These are phyloP conservation scores for Graphilbum sp. DNA, from an alignment of 2,329 filamentous ascomycete species.

Conservation along the genomic window DNA sequence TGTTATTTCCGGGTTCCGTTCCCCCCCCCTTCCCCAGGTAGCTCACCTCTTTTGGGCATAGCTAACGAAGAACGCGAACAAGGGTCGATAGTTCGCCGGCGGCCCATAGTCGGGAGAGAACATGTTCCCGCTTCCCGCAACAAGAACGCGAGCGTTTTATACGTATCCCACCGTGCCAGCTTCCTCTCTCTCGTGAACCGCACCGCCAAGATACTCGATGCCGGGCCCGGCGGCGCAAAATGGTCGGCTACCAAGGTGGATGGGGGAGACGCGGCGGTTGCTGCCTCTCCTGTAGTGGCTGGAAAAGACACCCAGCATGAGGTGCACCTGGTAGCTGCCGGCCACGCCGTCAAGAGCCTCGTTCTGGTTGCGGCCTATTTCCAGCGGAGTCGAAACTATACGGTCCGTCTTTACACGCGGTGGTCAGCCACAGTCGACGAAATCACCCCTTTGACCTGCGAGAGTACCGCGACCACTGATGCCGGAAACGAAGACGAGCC, in stretches of 20 bases:
- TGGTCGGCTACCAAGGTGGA: constrained; percentile 29
- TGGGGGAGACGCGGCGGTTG: constrained; percentile 28
- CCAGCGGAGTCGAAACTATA: constrained; percentile 40
- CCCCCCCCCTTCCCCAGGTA: too few species aligned
- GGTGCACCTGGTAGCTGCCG: constrained; percentile 35
- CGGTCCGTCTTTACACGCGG: constrained; percentile 42
- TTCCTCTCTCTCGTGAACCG: constrained; percentile 54
- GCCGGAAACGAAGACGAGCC: not conserved
- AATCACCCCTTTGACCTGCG: constrained; percentile 31
- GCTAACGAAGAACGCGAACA: too few species aligned
- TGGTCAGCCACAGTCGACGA: constrained; percentile 54
- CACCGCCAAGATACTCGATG: constrained; percentile 44
- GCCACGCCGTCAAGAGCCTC: constrained; percentile 48
- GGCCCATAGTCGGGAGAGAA: constrained; percentile 5
- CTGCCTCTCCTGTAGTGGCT: constrained; percentile 15
- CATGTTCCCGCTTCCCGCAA: not conserved
- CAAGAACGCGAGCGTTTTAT: constrained; percentile 25
- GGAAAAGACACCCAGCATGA: constrained; percentile 15
- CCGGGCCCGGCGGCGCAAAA: constrained; percentile 26
- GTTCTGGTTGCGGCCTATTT: constrained; percentile 49
- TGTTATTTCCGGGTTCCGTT: too few species aligned
- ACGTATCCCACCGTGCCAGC: constrained; percentile 47
- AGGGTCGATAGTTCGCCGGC: not conserved
- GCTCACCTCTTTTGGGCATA: too few species aligned
- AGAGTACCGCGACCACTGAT: constrained; percentile 10